Percentiles rank a stretch among this genome's conserved stretches.
phyloP scores from a whole-genome alignment of 1,284 basidiomycete genomes.

The Tetrapyrgos nigripes region DNA sequence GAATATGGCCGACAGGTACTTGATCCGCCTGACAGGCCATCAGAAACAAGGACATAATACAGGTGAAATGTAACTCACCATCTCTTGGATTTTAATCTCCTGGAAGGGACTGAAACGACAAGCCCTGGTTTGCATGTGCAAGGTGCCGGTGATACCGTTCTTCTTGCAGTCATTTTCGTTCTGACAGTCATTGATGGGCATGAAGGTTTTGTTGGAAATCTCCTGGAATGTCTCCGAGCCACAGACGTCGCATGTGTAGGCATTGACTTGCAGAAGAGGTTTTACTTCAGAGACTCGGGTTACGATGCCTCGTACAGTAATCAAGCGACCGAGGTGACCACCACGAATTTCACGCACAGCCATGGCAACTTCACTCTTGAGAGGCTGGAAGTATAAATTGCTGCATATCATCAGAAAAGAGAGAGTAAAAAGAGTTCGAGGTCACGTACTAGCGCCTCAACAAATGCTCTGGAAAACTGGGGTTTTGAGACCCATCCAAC shows the following conservation, averaged over 20 bases:
- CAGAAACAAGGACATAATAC: constrained; percentile 15
- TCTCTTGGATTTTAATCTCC: constrained; percentile 98
- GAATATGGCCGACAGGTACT: constrained; percentile 99
- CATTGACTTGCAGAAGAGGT: constrained; percentile 95
- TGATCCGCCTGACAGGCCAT: constrained; percentile 89
- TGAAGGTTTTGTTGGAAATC: constrained; percentile 92
- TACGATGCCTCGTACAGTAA: constrained; percentile 97
- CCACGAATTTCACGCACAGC: constrained; percentile 94
- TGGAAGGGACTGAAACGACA: constrained; percentile 98
- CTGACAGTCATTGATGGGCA: constrained; percentile 88
- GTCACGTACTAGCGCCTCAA: constrained; percentile 90
- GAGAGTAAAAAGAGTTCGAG: not conserved
- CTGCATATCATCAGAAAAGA: constrained; percentile 48
- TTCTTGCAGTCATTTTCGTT: constrained; percentile 83
- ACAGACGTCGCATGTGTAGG: constrained; percentile 98
- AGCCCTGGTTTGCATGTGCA: constrained; percentile 98
- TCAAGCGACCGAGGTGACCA: constrained; percentile 86
- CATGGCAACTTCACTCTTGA: constrained; percentile 74
- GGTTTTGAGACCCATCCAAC: constrained; percentile 51
- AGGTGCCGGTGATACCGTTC: constrained; percentile 88
- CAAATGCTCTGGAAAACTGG: constrained; percentile 84
- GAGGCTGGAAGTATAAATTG: constrained; percentile 93
- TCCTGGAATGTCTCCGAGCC: constrained; percentile 99
- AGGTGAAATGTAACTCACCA: constrained; percentile 60
- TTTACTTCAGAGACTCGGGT: constrained; percentile 99